Conservation (phyloP, 208 protist genomes). For the Leishmania martiniquensis region DNA sequence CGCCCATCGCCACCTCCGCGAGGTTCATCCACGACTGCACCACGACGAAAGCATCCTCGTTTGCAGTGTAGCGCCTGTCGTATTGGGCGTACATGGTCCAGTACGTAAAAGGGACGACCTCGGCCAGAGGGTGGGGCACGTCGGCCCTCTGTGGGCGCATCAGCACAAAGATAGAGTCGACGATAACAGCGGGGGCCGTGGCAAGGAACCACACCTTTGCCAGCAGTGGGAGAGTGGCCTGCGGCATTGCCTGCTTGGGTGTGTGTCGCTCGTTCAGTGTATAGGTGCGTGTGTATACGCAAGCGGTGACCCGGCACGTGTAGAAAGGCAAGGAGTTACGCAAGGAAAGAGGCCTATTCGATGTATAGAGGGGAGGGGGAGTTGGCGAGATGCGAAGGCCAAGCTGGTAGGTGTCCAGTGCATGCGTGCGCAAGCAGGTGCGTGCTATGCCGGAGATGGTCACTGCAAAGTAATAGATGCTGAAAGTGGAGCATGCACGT, state of each 20-base stretch:
- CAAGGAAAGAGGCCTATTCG: neutral
- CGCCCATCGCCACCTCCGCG: constrained; percentile 57
- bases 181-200: constrained; percentile 56
- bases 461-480: neutral
- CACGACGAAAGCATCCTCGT: constrained; percentile 86
- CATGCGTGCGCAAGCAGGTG: neutral
- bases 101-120: constrained; percentile 53
- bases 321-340: neutral
- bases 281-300: neutral
- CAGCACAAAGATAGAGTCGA: constrained; percentile 77
- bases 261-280: neutral
- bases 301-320: neutral
- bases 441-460: neutral
- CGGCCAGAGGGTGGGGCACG: constrained; percentile 50
- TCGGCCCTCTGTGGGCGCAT: constrained; percentile 28
- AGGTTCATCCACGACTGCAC: constrained; percentile 86
- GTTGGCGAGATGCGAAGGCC: neutral
- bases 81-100: constrained; percentile 75
- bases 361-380: neutral
- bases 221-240: constrained; percentile 48
- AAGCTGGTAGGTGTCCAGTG: neutral
- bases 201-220: constrained; percentile 66
- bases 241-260: constrained; percentile 24
- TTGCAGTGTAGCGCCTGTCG: constrained; percentile 77
- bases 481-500: neutral